Base-by-base conservation (phyloP, 2,329 filamentous ascomycete species). In the Plenodomus lindquistii region DNA sequence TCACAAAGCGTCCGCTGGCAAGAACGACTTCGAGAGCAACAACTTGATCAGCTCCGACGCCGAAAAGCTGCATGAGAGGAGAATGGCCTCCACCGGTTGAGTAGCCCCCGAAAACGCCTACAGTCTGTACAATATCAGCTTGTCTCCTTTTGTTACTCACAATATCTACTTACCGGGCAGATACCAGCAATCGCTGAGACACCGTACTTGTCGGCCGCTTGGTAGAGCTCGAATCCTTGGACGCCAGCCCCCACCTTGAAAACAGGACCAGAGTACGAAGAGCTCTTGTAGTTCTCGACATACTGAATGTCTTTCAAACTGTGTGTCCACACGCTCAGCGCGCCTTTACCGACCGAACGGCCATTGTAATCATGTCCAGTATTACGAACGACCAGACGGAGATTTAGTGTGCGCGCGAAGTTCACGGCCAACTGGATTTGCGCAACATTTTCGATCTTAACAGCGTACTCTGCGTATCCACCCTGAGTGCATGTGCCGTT, bases 81-180 rank as follows among this genome's bases (percentile, higher is more conserved):
- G 75, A 78, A 63, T 85, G 80, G 0, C 82, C 82, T 20, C 80
- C 82, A 2, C 79, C 80, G 2, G 63, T 58, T 18, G 66, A 60
- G 54, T 70, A 76, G 10, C 73, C 67, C 35, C 67, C 67, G n/a
- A 47, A 73, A 54, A 81, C 68, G n/a, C 81, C 81, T 9, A 85
- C 79, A 1, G 75, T 79, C 24, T 24, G 22, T 10, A 24, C 5
- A 10, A 10, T 6, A 10, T 24, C 22, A 24, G 22, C 5, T 24
- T 5, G 22, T 5, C 10, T 24, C 22, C 5, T 6, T 10, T 6
- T 24, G 22, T 6, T 5, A 10, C 10, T 24, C 5, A 24, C 5
- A 10, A 24, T 6, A 6, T 24, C 10, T 24, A 10, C 22, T 24
- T 6, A 24, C 22, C 22, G 67, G 55, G 63, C 80, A 81, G 13